phyloP scores from a whole-genome alignment of 768 basidiomycete species.

The Fistulinella prunicolor region DNA sequence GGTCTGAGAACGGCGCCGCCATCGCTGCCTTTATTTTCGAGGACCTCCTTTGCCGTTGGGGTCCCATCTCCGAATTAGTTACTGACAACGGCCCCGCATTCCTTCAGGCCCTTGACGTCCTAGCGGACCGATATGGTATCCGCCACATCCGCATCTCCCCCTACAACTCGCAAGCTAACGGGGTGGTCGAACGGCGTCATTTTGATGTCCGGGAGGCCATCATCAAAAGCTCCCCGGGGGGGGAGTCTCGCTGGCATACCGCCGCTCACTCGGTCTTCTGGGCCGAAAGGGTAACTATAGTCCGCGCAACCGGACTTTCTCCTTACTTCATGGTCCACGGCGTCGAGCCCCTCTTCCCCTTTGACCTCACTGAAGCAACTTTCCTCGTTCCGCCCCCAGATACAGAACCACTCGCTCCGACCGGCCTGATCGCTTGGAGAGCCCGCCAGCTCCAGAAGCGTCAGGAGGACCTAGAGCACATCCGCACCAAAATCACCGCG shows the following conservation, averaged over 20 bases:
- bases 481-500: too few relatives aligned
- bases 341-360: conserved; percentile 26
- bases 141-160: not conserved
- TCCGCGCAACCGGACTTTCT: too few relatives aligned
- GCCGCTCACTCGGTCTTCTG: too few relatives aligned
- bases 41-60: conserved; percentile 16
- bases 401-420: not conserved
- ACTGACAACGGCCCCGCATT: not conserved
- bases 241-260: not conserved
- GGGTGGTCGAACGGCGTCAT: not conserved
- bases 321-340: too few relatives aligned
- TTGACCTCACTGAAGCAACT: conserved; percentile 28
- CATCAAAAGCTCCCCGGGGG: conserved; percentile 3
- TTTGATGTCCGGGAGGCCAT: conserved; percentile 6
- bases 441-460: too few relatives aligned
- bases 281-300: too few relatives aligned
- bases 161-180: not conserved
- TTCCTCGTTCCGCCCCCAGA: conserved; percentile 1
- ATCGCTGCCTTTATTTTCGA: conserved; percentile 18
- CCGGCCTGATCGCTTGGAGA: too few relatives aligned
- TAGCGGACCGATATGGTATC: not conserved
- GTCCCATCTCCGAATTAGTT: conserved; percentile 1
- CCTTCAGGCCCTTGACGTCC: not conserved
- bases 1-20: conserved; percentile 14
- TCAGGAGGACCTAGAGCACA: too few relatives aligned